Percentiles rank a stretch among this genome's conserved stretches.
Conservation (phyloP, 129 eudicot species). For the Chrysanthemum seticuspe region DNA sequence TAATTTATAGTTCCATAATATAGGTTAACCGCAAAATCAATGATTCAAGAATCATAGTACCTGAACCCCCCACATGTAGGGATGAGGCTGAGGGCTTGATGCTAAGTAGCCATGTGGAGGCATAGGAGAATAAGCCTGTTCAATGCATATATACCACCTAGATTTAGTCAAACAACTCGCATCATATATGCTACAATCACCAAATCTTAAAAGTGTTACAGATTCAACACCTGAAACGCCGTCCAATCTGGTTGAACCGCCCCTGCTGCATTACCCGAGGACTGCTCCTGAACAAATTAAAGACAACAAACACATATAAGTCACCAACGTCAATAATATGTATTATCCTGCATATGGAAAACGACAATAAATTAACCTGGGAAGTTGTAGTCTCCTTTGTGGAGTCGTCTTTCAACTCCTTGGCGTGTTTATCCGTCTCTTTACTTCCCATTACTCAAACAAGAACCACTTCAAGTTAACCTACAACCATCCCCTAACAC, state of each 20-base stretch:
- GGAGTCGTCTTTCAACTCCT: constrained; percentile 63
- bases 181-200: constrained; percentile 5
- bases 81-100: constrained; percentile 72
- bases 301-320: constrained; percentile 8
- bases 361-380: constrained; percentile 33
- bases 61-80: constrained; percentile 89
- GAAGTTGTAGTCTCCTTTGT: constrained; percentile 62
- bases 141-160: constrained; percentile 16
- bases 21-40: constrained; percentile 1
- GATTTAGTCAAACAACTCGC: constrained; percentile 18
- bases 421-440: constrained; percentile 65
- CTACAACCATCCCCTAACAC: constrained; percentile 54
- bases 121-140: constrained; percentile 89
- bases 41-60: constrained; percentile 26
- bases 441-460: constrained; percentile 73
- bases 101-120: constrained; percentile 92
- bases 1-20: neutral
- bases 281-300: constrained; percentile 50
- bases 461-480: constrained; percentile 30
- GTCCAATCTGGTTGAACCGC: constrained; percentile 71
- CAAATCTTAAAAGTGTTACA: constrained; percentile 15
- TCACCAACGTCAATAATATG: neutral
- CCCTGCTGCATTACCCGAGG: constrained; percentile 41
- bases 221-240: constrained; percentile 60
- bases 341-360: neutral